A percentile compares a stretch with the other conserved stretches of the same genome.
Conservation (phyloP, 352 stramenopile species). For the Peronospora belbahrii region DNA sequence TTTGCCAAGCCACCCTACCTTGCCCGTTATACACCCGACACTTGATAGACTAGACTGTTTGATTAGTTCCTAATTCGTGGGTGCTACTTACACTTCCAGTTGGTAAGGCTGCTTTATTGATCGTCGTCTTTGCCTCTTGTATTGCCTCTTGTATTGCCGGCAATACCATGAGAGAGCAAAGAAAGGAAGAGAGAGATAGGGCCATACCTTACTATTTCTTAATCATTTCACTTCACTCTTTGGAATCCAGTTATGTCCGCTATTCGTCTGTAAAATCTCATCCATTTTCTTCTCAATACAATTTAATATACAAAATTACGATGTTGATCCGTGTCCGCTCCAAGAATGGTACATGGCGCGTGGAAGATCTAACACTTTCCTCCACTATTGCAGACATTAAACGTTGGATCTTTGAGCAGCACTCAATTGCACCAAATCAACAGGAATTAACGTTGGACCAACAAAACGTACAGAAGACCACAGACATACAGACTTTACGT, state of each 20-base stretch:
- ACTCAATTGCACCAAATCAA: slow-evolving; percentile 42
- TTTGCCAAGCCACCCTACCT: slow-evolving; percentile 13
- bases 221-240: too few species aligned
- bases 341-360: slow-evolving; percentile 85
- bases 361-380: slow-evolving; percentile 48
- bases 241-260: too few species aligned
- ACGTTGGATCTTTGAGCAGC: slow-evolving; percentile 63
- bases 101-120: slow-evolving; percentile 19
- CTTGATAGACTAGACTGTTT: slow-evolving; percentile 73
- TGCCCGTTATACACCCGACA: slow-evolving; percentile 14
- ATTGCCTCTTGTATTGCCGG: too few species aligned
- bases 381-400: slow-evolving; percentile 71
- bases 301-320: not conserved
- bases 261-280: too few species aligned
- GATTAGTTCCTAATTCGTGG: slow-evolving; percentile 76
- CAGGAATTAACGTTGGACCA: slow-evolving; percentile 60
- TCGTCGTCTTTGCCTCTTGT: slow-evolving; percentile 3
- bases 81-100: slow-evolving; percentile 65
- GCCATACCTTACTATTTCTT: too few species aligned
- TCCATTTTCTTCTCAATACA: slow-evolving; percentile 10
- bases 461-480: slow-evolving; percentile 25
- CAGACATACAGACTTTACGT: slow-evolving; percentile 49
- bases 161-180: slow-evolving; percentile 2
- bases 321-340: slow-evolving; percentile 83
- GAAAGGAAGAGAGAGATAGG: slow-evolving; percentile 4